Conservation (phyloP, 2,329 filamentous ascomycete genomes). For the Fusarium udum region DNA sequence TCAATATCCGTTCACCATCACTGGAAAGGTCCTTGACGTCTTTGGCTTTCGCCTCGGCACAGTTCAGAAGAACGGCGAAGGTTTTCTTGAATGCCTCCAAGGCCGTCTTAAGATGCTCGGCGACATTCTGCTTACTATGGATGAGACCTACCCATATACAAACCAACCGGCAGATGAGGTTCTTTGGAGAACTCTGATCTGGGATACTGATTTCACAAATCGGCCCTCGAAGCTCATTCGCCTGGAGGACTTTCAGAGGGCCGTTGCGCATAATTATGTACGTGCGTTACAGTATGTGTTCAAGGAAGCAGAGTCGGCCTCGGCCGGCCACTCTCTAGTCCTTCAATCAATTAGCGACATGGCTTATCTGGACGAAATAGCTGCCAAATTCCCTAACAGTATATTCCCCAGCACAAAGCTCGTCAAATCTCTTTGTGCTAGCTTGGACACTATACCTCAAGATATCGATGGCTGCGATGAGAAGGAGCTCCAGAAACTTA, state of each 20-base stretch:
- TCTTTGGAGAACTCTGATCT: not conserved
- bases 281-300: not conserved
- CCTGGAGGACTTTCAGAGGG: not conserved
- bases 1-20: not conserved
- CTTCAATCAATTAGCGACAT: not conserved
- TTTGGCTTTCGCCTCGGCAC: not conserved
- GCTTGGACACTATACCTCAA: accelerated
- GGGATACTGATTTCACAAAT: not conserved
- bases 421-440: not conserved
- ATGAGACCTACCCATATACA: not conserved
- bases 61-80: not conserved
- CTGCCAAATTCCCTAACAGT: not conserved
- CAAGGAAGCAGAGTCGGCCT: not conserved
- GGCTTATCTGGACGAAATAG: not conserved
- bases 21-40: accelerated
- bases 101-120: not conserved
- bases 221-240: not conserved
- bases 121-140: not conserved
- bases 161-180: not conserved
- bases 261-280: not conserved
- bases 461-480: not conserved
- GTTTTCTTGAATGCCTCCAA: not conserved
- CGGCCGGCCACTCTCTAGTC: accelerated
- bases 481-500: not conserved
- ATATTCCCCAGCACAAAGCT: not conserved